phyloP scores from a whole-genome alignment of 768 basidiomycete genomes.

The Kwoniella sp. region DNA sequence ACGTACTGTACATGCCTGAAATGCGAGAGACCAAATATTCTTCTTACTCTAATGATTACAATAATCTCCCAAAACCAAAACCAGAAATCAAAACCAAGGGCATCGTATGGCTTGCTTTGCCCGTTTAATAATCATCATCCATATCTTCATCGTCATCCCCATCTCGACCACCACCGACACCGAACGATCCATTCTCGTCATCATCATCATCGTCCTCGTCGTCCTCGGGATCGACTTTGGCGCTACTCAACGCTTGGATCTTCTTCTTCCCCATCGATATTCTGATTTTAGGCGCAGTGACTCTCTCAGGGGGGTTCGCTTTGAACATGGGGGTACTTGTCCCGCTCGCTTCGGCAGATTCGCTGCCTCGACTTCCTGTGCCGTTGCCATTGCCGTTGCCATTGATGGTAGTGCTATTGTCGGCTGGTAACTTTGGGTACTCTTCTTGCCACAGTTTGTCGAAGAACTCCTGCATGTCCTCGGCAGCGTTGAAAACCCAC shows the following conservation, averaged over 20 bases:
- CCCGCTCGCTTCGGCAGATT: conserved; percentile 31
- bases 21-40: too few relatives aligned
- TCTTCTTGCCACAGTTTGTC: conserved; percentile 68
- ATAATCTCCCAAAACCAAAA: too few relatives aligned
- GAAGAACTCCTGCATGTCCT: conserved; percentile 90
- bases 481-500: conserved; percentile 91
- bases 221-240: conserved; percentile 66
- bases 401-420: neutral
- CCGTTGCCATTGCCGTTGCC: conserved; percentile 11
- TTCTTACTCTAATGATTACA: too few relatives aligned
- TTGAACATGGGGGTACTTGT: conserved; percentile 50
- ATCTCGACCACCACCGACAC: conserved; percentile 13
- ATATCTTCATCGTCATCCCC: neutral
- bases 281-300: conserved; percentile 74
- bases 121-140: neutral
- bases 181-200: conserved; percentile 31
- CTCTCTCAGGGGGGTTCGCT: conserved; percentile 38
- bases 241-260: conserved; percentile 15
- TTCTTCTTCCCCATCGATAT: conserved; percentile 59
- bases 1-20: too few relatives aligned
- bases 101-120: too few relatives aligned
- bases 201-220: conserved; percentile 63
- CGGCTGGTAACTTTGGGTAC: conserved; percentile 24
- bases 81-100: too few relatives aligned
- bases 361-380: conserved; percentile 1